Base-by-base conservation (phyloP, 371 early-diverging fungal species). In the Mucor saturninus region DNA sequence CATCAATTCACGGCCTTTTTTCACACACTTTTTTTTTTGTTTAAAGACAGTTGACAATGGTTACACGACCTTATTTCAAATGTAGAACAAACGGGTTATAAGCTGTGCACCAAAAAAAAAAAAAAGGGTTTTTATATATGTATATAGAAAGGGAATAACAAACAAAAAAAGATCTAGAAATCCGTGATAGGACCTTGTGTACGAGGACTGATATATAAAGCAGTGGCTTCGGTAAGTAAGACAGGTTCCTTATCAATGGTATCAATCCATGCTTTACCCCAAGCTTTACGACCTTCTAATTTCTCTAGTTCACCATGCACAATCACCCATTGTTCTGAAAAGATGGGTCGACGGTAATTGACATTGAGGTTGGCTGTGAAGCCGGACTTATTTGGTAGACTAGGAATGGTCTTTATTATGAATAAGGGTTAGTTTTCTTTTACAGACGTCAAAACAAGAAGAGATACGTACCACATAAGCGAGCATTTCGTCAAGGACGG, bases 311-410 rank as follows among this genome's bases (percentile, higher is more conserved):
- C 83, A 37, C 88, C 84, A 5, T 74, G 78, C 54, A 91, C 68
- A 42, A 88, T 85, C 2, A 91, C 82, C 72, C 89, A 83, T 64
- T 88, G 87, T 46, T 87, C 77, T 0, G 91, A 89, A 42, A 75
- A 73, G 59, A 87, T 89, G 2, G 92, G 92, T 15, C 71, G 69
- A 49, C 90, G 88, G 64, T 92, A 93, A 66, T 89, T 83, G 42
- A 93, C 71, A 58, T 88, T 87, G 52, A 93, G 73, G 67, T 89
- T 88, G 2, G 92, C 93, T 0, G 93, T 93, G 60, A 92, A 85
- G 8, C 89, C 93, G 28, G 87, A 75, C 46, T 81, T 83, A 69
- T 82, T 83, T 11, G 91, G 91, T 26, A 89, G 66, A 52, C 71
- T 74, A 8, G 84, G 84, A 8, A 86, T 56, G 5, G 86, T 80